A percentile compares a stretch with the other conserved stretches of the same genome.
Evolutionary conservation across 225 moss, liverwort and hornwort species (phyloP).

Genomic region (Lunularia cruciata): DNA sequence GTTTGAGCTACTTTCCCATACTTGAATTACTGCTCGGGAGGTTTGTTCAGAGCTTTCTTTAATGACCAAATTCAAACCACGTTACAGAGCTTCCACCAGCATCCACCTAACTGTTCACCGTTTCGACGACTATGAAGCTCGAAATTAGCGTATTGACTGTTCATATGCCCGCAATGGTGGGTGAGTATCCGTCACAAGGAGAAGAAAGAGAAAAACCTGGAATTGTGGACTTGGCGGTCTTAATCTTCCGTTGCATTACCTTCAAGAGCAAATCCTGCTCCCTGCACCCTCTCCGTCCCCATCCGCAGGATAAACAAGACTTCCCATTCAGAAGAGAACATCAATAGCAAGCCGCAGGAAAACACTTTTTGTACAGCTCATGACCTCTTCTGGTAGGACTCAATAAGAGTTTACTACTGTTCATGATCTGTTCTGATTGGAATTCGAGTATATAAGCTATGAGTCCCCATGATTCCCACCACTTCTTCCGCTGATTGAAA

Average conservation of each 20-base stretch:
- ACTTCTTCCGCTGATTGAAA: too few species aligned
- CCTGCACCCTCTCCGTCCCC: slow-evolving; percentile 29
- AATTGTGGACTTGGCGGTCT: slow-evolving; percentile 46
- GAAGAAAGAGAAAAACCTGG: slow-evolving; percentile 24
- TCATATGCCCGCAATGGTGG: not conserved
- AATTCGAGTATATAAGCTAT: too few species aligned
- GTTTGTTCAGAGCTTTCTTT: too few species aligned
- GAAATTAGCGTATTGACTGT: not conserved
- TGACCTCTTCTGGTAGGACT: not conserved
- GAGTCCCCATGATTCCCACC: too few species aligned
- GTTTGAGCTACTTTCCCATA: too few species aligned
- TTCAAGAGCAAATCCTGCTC: slow-evolving; percentile 47
- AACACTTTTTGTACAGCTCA: too few species aligned
- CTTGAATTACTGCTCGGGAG: too few species aligned
- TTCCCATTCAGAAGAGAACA: not conserved
- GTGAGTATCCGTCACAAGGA: too few species aligned
- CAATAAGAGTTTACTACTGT: not conserved
- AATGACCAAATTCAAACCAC: too few species aligned
- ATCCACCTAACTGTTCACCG: not conserved
- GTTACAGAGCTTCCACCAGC: not conserved
- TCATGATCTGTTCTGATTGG: not conserved
- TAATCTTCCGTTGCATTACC: slow-evolving; percentile 48
- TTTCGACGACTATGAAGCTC: not conserved
- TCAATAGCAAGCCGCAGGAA: not conserved
- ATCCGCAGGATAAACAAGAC: not conserved